Percentiles rank a stretch among this genome's conserved stretches.
These are phyloP conservation scores for Pseudoneurospora amorphoporcata DNA, from an alignment of 495 filamentous ascomycete genomes.

Conservation along the genomic window DNA sequence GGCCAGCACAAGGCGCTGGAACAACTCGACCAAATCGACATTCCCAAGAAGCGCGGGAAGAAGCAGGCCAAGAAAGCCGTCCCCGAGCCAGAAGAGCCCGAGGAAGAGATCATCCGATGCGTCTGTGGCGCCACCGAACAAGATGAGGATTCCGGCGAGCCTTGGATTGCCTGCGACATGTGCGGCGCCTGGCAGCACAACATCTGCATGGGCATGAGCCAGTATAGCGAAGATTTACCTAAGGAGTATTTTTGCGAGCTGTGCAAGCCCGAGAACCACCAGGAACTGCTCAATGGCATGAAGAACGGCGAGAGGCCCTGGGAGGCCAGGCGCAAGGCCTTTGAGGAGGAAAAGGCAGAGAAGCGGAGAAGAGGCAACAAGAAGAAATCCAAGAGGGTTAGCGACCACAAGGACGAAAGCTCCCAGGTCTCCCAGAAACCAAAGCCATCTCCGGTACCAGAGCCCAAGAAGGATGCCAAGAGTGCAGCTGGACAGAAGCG, in stretches of 20 bases:
- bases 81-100: slow-evolving; percentile 52
- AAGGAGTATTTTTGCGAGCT: slow-evolving; percentile 81
- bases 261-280: slow-evolving; percentile 76
- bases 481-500: slow-evolving; percentile 19
- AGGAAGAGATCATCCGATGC: slow-evolving; percentile 68
- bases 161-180: slow-evolving; percentile 83
- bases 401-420: slow-evolving; percentile 37
- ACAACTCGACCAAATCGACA: slow-evolving; percentile 55
- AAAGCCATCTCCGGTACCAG: slow-evolving; percentile 17
- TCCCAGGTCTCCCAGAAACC: slow-evolving; percentile 27
- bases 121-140: slow-evolving; percentile 84
- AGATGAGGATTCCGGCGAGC: slow-evolving; percentile 69
- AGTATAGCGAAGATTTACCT: slow-evolving; percentile 62
- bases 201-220: slow-evolving; percentile 80
- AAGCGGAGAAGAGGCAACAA: slow-evolving; percentile 34
- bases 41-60: slow-evolving; percentile 48
- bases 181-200: slow-evolving; percentile 96
- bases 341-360: slow-evolving; percentile 30
- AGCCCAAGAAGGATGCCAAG: slow-evolving; percentile 27
- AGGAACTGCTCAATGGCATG: slow-evolving; percentile 61
- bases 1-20: slow-evolving; percentile 87
- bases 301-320: slow-evolving; percentile 73
- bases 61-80: slow-evolving; percentile 44
- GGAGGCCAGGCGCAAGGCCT: slow-evolving; percentile 56
- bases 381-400: slow-evolving; percentile 35